Evolutionary conservation across 176 grass and related monocot species (phyloP).

Genomic region (Cenchrus purpureus): DNA sequence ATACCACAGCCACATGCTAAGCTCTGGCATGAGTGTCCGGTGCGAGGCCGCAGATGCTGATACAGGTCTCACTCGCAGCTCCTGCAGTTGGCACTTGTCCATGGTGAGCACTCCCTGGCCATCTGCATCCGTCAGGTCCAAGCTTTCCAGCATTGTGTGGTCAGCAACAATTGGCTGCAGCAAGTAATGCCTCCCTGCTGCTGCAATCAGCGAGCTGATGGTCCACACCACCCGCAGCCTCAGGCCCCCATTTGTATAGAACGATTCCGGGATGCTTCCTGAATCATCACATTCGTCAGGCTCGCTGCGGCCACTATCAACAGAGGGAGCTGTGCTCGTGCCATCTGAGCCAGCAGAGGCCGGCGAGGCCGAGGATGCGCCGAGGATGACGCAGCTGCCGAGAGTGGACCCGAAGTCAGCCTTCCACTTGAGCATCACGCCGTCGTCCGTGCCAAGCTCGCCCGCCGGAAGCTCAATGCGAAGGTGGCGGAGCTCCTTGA

Average conservation of each 20-base stretch:
- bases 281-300: slow-evolving; percentile 57
- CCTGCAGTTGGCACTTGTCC: slow-evolving; percentile 69
- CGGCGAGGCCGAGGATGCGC: slow-evolving; percentile 56
- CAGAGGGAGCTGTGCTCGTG: slow-evolving; percentile 7
- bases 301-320: slow-evolving; percentile 5
- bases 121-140: slow-evolving; percentile 80
- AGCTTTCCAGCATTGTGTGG: slow-evolving; percentile 66
- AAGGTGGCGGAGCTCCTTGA: slow-evolving; percentile 83
- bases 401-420: slow-evolving; percentile 89
- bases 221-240: slow-evolving; percentile 90
- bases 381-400: slow-evolving; percentile 77
- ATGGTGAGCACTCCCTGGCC: slow-evolving; percentile 87
- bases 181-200: slow-evolving; percentile 77
- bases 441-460: slow-evolving; percentile 76
- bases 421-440: slow-evolving; percentile 91
- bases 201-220: slow-evolving; percentile 89
- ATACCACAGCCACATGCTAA: slow-evolving; percentile 91
- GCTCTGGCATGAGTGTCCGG: slow-evolving; percentile 82
- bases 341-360: slow-evolving; percentile 23
- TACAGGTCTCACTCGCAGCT: slow-evolving; percentile 61
- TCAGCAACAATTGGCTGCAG: slow-evolving; percentile 77
- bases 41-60: slow-evolving; percentile 64
- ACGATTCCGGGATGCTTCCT: slow-evolving; percentile 77
- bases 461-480: slow-evolving; percentile 82
- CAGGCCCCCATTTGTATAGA: slow-evolving; percentile 67